Base-by-base conservation (phyloP, 2,329 filamentous ascomycete genomes). In the Harringtonia aguacate region DNA sequence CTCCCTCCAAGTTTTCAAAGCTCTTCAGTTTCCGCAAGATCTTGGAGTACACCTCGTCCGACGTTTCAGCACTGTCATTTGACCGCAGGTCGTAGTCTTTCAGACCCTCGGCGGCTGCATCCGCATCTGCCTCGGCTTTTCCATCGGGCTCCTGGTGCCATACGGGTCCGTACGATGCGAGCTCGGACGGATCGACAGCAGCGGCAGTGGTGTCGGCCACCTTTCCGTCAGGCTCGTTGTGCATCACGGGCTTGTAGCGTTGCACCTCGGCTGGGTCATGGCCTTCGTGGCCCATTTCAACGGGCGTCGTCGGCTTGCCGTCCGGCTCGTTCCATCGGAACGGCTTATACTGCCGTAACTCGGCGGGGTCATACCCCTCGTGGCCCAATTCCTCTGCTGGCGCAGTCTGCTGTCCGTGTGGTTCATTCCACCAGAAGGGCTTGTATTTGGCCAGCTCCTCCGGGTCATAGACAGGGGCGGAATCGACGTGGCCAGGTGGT, bases 231-330 rank as follows among this genome's bases (percentile, higher is more conserved):
- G 54, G 56, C 39, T 58, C 54, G 28, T 67, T 65, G 53, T 58
- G 63, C 6, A 43, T 46, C 14, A 63, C 54, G 4, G 62, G 58
- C 2, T 56, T 56, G 47, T 67, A 66, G 12, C 56, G 44, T 30
- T 61, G 47, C 10, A 66, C 53, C 42, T 67, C 62, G 1, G 66
- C 58, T 42, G 21, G 28, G 14, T 67, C 56, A 44, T 69, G 39
- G 14, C 18, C 43, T 4, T 67, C 56, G 44, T 69, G 33, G 8
- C 39, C 36, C 6, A 18, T 30, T n/a, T 45, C 46, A 4, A 13
- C 39, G 3, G 38, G 13, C 2, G 31, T 17, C 5, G 14, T 29
- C 4, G 50, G 45, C 45, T 51, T 33, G 22, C 50, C 49, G 34
- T 53, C 28, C 1, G 49, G 51, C 35, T 53, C 48, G 20, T 53